phyloP scores from a whole-genome alignment of 306 rosid species.

The Cajanus cajan region DNA sequence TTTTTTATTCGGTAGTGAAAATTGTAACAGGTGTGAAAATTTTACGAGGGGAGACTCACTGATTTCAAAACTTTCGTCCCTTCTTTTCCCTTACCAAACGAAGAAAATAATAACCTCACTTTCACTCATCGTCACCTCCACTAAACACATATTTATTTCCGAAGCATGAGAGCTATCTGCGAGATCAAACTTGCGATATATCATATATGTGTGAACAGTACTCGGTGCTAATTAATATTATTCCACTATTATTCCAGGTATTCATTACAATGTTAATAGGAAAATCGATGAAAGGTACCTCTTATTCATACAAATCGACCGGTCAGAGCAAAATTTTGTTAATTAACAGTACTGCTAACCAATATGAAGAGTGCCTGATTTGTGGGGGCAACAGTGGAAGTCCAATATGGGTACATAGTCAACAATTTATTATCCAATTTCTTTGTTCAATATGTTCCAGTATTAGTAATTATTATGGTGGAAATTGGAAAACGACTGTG shows the following conservation, averaged over 20 bases:
- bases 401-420: background rate
- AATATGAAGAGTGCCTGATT: background rate
- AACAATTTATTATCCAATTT: background rate
- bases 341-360: background rate
- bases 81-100: no score
- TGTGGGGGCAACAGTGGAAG: background rate
- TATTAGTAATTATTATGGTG: no score
- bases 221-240: no score
- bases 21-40: no score
- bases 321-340: background rate
- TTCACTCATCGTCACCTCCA: no score
- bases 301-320: no score
- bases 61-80: no score
- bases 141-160: background rate
- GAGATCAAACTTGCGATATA: background rate
- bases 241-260: background rate
- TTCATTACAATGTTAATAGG: background rate
- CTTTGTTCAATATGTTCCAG: background rate
- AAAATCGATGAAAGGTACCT: background rate
- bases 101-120: no score
- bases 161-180: background rate
- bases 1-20: no score
- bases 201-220: no score
- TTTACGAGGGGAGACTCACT: no score
- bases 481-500: no score